These are phyloP conservation scores for Fusarium paranaense DNA, from an alignment of 2,329 filamentous ascomycete genomes.

Conservation along the genomic window DNA sequence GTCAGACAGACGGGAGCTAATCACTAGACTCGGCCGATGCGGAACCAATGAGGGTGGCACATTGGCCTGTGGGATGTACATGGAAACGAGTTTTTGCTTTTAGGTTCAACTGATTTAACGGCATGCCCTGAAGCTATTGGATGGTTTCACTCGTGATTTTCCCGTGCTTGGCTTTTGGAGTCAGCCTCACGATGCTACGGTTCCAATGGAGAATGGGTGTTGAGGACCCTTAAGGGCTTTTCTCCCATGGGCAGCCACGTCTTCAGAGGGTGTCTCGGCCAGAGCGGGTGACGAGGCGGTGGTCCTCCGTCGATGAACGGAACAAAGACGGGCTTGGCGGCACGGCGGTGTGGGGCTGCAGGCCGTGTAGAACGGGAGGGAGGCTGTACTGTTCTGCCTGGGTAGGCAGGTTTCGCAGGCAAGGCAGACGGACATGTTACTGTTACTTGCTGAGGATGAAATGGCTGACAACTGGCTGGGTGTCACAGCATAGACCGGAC, in stretches of 20 bases:
- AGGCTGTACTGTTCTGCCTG: not conserved
- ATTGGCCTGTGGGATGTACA: slow-evolving; percentile 39
- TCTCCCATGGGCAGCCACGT: slow-evolving; percentile 9
- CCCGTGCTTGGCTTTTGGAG: not conserved
- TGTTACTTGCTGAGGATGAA: not conserved
- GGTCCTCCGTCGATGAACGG: slow-evolving; percentile 9
- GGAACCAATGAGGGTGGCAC: slow-evolving; percentile 21
- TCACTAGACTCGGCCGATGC: slow-evolving; percentile 19
- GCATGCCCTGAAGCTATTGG: not conserved
- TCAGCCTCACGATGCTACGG: slow-evolving; percentile 30
- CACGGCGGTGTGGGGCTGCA: slow-evolving; percentile 28
- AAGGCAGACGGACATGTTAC: not conserved
- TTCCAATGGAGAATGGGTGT: not conserved
- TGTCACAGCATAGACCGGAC: not conserved
- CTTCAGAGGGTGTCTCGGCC: not conserved
- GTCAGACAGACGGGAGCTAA: slow-evolving; percentile 34
- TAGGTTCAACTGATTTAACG: slow-evolving; percentile 6
- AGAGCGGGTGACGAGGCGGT: slow-evolving; percentile 10
- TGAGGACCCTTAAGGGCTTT: not conserved
- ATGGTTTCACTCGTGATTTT: not conserved
- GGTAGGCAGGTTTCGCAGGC: not conserved
- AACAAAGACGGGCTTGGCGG: slow-evolving; percentile 26
- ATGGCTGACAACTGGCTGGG: not conserved
- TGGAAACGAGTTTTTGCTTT: slow-evolving; percentile 32
- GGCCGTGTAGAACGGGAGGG: not conserved